Base-by-base conservation (phyloP, 164 flowering plant genomes). In the Vitis rotundifolia region DNA sequence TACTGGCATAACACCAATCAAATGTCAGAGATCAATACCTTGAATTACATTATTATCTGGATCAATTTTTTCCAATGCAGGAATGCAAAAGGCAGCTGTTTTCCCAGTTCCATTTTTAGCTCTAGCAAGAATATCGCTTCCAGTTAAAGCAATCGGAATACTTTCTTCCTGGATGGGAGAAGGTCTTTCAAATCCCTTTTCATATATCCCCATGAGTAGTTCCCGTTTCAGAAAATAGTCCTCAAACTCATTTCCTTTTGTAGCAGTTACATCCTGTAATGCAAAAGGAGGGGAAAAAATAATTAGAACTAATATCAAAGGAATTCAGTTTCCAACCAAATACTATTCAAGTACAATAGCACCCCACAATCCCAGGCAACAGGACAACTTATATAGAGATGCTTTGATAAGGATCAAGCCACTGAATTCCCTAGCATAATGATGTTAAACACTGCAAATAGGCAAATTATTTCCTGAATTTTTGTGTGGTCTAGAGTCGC, bases 151-250 rank as follows among this genome's bases (percentile, higher is more conserved):
- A 73, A 79, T 79, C 0, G 82, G 82, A 28, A 79, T 79, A 51
- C 82, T 79, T 68, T 79, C 82, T 63, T 79, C 82, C 68, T 79
- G 82, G 51, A 79, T 79, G 1, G 82, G 82, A 37, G 82, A 79
- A 52, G 82, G 82, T 48, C 73, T 76, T 63, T 79, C 82, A 63
- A 79, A 79, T 3, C 82, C 82, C 59, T 79, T 79, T 73, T 79
- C 82, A 73, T 79, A 79, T 62, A 79, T 79, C 19, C 82, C 82
- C 82, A 79, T 79, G 22, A 79, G 80, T 19, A 79, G 62, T 47
- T 79, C 82, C 48, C 82, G 77, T 56, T 79, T 79, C 61, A 79
- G 72, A 63, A 79, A 79, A 66, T 79, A 79, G 64, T 79, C 82
- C 62, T 79, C 82, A 70, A 79, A 79, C 54, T 79, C 82, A 76